A percentile compares a stretch with the other conserved stretches of the same genome.
Evolutionary conservation across 768 basidiomycete species (phyloP).

Genomic region (Hemileccinum rubropunctum): DNA sequence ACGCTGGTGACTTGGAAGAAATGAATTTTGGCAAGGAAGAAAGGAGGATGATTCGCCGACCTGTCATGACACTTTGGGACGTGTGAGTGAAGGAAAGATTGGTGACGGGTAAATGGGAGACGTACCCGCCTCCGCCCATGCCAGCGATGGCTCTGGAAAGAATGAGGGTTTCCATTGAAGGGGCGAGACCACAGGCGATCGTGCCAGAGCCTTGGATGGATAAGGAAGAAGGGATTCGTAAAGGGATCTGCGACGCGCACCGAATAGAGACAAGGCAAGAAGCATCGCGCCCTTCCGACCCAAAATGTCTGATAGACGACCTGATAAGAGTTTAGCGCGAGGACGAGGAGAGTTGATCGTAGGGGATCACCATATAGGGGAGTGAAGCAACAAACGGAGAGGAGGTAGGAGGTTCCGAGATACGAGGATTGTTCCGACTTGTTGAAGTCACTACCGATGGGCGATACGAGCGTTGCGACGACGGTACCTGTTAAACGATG

Average conservation of each 20-base stretch:
- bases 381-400: constrained; percentile 89
- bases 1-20: constrained; percentile 68
- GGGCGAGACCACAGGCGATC: constrained; percentile 80
- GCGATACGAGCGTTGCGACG: constrained; percentile 80
- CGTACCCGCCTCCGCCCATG: constrained; percentile 89
- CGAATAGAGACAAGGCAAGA: constrained; percentile 79
- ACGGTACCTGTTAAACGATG: constrained; percentile 54
- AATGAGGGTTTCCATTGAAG: constrained; percentile 81
- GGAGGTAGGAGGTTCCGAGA: constrained; percentile 83
- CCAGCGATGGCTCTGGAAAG: constrained; percentile 82
- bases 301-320: constrained; percentile 79
- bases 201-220: constrained; percentile 68
- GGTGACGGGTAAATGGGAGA: constrained; percentile 11
- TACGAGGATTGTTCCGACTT: constrained; percentile 81
- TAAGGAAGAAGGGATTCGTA: constrained; percentile 13
- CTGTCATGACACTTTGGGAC: constrained; percentile 74
- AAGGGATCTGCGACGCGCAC: constrained; percentile 38
- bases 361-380: constrained; percentile 70
- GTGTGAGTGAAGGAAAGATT: constrained; percentile 11
- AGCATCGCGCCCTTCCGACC: constrained; percentile 88
- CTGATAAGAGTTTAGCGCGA: constrained; percentile 39
- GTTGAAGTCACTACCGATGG: constrained; percentile 83
- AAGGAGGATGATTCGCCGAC: constrained; percentile 34
- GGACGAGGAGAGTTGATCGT: constrained; percentile 4
- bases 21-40: constrained; percentile 14